Evolutionary conservation across 2,329 filamentous ascomycete species (phyloP).

Genomic region (Zymoseptoria brevis): DNA sequence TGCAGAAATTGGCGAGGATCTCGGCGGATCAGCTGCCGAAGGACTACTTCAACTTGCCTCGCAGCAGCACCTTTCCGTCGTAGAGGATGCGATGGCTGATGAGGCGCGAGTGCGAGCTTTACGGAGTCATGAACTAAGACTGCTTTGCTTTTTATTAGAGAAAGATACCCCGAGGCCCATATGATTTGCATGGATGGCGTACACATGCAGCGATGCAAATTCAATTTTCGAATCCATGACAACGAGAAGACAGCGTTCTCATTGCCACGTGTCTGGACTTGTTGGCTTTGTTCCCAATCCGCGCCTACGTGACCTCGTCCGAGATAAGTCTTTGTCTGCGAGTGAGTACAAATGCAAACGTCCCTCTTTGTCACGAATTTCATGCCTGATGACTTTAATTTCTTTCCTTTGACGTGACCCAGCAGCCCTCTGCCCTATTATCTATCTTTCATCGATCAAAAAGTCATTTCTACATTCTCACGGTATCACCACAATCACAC

Average conservation of each 20-base stretch:
- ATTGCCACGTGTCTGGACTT: not conserved
- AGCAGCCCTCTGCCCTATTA: not conserved
- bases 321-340: not conserved
- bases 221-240: not conserved
- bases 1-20: constrained; percentile 27
- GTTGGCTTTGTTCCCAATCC: not conserved
- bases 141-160: not conserved
- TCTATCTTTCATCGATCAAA: not conserved
- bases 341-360: not conserved
- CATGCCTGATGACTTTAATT: not conserved
- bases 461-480: too few relatives aligned
- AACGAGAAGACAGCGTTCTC: not conserved
- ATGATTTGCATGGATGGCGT: not conserved
- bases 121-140: not conserved
- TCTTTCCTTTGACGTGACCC: not conserved
- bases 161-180: not conserved
- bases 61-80: constrained; percentile 16
- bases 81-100: not conserved
- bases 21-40: constrained; percentile 18
- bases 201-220: not conserved
- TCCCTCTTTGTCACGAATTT: not conserved
- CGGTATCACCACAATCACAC: too few relatives aligned
- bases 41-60: constrained; percentile 24
- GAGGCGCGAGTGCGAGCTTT: not conserved
- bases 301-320: too few relatives aligned